Evolutionary conservation across 1,284 basidiomycete genomes (phyloP).

Genomic region (Cutaneotrichosporon sp.): DNA sequence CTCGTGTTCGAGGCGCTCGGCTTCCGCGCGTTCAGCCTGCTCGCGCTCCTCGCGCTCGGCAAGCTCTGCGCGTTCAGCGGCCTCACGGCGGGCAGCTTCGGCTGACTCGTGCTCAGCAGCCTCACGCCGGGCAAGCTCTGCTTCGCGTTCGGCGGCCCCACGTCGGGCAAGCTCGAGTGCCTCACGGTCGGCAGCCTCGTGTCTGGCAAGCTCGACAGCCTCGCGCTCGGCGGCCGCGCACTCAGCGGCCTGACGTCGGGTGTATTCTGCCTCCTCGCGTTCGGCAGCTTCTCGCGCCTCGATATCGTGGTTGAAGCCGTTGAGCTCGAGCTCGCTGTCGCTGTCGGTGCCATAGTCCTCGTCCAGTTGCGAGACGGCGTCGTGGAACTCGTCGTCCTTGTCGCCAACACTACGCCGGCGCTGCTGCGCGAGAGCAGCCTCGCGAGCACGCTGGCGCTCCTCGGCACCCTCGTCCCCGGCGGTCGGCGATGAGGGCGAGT

Average conservation of each 20-base stretch:
- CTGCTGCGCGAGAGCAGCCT: not conserved
- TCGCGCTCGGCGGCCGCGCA: not conserved
- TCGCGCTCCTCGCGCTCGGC: not conserved
- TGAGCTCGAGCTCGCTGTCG: not conserved
- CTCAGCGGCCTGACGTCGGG: not conserved
- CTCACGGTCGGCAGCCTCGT: not conserved
- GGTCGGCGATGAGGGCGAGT: not conserved
- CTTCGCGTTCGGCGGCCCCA: not conserved
- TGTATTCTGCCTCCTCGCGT: not conserved
- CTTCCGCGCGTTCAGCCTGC: not conserved
- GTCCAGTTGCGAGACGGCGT: slow-evolving; percentile 4
- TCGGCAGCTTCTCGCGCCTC: not conserved
- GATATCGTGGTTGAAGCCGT: not conserved
- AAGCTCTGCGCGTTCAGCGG: not conserved
- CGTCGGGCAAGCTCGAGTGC: not conserved
- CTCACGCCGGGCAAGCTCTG: not conserved
- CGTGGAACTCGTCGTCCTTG: slow-evolving; percentile 8
- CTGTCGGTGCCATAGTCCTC: not conserved
- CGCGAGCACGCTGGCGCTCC: not conserved
- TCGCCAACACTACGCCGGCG: not conserved
- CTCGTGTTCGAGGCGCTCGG: not conserved
- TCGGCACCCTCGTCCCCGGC: not conserved
- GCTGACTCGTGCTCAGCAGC: not conserved
- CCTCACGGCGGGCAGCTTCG: not conserved
- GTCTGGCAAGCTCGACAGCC: not conserved